phyloP scores from a whole-genome alignment of 345 rosid species.

The Aegle marmelos region DNA sequence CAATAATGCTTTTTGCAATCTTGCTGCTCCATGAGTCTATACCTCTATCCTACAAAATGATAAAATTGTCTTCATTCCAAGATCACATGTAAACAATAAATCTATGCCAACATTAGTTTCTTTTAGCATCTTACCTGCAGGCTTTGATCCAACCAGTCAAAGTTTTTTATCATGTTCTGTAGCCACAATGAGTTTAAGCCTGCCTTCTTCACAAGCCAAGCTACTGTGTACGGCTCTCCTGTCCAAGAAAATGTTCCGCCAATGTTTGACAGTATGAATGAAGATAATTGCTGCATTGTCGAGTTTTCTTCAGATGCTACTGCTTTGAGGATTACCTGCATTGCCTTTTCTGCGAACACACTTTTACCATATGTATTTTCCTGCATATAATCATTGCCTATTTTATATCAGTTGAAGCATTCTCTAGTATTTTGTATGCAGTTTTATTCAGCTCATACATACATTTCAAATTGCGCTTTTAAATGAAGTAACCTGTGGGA shows the following conservation, averaged over 20 bases:
- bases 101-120: not conserved
- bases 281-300: slow-evolving; percentile 44
- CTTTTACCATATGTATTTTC: slow-evolving; percentile 48
- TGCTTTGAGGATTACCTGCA: slow-evolving; percentile 50
- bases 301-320: slow-evolving; percentile 47
- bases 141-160: slow-evolving; percentile 71
- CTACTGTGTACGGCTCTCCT: slow-evolving; percentile 80
- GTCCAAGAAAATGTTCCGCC: slow-evolving; percentile 92
- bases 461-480: not conserved
- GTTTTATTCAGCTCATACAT: not conserved
- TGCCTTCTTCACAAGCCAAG: slow-evolving; percentile 84
- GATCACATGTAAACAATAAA: not conserved
- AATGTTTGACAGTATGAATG: slow-evolving; percentile 66
- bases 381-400: slow-evolving; percentile 34
- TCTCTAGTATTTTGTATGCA: not conserved
- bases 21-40: slow-evolving; percentile 71
- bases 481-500: not conserved
- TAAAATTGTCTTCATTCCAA: not conserved
- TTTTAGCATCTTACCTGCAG: slow-evolving; percentile 47
- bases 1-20: slow-evolving; percentile 52
- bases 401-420: slow-evolving; percentile 1
- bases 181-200: slow-evolving; percentile 60
- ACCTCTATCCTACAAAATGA: slow-evolving; percentile 56
- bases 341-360: slow-evolving; percentile 47
- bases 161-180: slow-evolving; percentile 72